These are phyloP conservation scores for Rhizophora mangle DNA, from an alignment of 345 rosid genomes.

Conservation along the genomic window DNA sequence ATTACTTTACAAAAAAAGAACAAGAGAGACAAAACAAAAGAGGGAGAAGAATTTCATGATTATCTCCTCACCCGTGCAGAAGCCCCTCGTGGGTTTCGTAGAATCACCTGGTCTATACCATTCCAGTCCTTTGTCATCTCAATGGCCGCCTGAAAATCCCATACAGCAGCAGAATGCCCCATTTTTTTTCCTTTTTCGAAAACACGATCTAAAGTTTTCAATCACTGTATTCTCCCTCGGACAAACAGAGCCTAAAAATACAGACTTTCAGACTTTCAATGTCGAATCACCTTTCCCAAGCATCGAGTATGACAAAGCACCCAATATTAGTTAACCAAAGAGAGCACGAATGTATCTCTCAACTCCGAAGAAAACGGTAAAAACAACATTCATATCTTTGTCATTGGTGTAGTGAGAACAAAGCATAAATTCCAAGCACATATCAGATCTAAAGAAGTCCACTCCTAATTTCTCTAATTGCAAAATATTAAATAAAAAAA, in stretches of 20 bases:
- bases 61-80: constrained; percentile 52
- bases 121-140: constrained; percentile 73
- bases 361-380: neutral
- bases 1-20: neutral
- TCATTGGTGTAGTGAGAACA: constrained; percentile 1
- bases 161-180: constrained; percentile 77
- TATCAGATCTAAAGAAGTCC: constrained; percentile 28
- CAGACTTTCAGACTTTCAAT: too few species aligned
- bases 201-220: neutral
- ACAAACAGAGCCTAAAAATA: neutral
- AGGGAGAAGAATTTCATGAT: neutral
- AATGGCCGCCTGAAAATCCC: constrained; percentile 62
- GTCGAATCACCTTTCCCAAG: too few species aligned
- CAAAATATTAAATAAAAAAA: neutral
- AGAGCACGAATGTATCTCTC: neutral
- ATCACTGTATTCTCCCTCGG: neutral
- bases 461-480: neutral
- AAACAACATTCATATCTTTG: neutral
- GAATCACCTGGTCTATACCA: constrained; percentile 68
- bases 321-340: too few species aligned
- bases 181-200: constrained; percentile 20
- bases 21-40: neutral
- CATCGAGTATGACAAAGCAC: too few species aligned
- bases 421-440: constrained; percentile 2
- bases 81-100: constrained; percentile 72